Percentiles rank a stretch among this genome's conserved stretches.
Conservation (phyloP, 352 stramenopile species). For the Phytopythium vexans region DNA sequence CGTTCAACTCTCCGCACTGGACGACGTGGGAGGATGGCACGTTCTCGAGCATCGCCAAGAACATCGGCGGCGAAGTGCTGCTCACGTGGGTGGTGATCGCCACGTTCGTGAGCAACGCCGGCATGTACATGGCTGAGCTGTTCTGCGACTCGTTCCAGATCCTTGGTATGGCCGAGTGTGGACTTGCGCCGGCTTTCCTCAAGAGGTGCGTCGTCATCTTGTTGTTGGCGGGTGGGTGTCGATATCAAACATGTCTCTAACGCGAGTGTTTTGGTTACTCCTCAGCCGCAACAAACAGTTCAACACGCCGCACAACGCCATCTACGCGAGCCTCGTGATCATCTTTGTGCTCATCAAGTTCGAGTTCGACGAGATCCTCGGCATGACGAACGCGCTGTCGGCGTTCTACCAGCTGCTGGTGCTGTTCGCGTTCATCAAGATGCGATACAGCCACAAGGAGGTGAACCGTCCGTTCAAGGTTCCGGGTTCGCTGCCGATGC, state of each 20-base stretch:
- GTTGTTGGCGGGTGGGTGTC: neutral
- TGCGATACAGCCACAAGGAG: conserved; percentile 45
- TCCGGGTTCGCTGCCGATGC: conserved; percentile 22
- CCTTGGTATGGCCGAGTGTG: conserved; percentile 74
- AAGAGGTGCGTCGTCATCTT: conserved; percentile 46
- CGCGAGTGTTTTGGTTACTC: neutral
- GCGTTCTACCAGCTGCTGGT: conserved; percentile 84
- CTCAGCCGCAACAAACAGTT: conserved; percentile 46
- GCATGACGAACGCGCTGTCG: conserved; percentile 91
- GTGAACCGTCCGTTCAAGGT: conserved; percentile 40
- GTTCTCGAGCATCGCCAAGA: conserved; percentile 82
- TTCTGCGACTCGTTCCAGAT: conserved; percentile 91
- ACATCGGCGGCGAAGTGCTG: conserved; percentile 83
- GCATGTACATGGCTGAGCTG: conserved; percentile 92
- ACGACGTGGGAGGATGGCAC: conserved; percentile 89
- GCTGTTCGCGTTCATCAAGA: conserved; percentile 87
- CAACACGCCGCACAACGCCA: conserved; percentile 46
- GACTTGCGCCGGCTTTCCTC: conserved; percentile 82
- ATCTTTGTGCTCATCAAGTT: conserved; percentile 53
- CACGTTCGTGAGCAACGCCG: conserved; percentile 87
- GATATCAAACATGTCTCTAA: conserved; percentile 1
- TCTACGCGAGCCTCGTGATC: conserved; percentile 39
- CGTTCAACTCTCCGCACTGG: conserved; percentile 57
- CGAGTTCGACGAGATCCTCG: conserved; percentile 74
- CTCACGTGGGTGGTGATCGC: conserved; percentile 87